These are phyloP conservation scores for Zymoseptoria tritici DNA, from an alignment of 2,329 filamentous ascomycete genomes.

Conservation along the genomic window DNA sequence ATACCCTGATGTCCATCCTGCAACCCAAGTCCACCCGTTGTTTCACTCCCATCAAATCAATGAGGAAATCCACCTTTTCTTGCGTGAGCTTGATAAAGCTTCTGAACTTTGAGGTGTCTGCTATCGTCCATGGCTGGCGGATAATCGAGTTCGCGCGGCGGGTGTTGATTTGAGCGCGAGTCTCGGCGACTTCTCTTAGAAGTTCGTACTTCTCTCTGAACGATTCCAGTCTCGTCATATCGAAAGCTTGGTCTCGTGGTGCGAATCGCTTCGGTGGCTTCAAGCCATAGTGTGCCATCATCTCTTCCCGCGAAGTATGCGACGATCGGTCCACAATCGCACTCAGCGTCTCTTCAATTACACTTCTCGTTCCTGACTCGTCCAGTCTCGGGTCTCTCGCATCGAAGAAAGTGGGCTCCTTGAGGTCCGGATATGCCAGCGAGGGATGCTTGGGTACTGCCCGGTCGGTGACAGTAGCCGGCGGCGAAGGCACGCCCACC, in stretches of 20 bases:
- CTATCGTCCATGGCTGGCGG: constrained; percentile 35
- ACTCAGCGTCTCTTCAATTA: constrained; percentile 35
- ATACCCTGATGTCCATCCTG: constrained; percentile 38
- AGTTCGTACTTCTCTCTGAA: constrained; percentile 40
- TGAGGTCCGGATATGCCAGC: constrained; percentile 38
- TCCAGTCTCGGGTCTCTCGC: constrained; percentile 37
- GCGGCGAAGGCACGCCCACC: constrained; percentile 39
- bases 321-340: constrained; percentile 40
- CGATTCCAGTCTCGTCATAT: constrained; percentile 37
- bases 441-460: constrained; percentile 40
- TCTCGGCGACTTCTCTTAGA: constrained; percentile 33
- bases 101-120: constrained; percentile 35
- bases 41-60: constrained; percentile 37
- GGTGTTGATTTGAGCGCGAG: constrained; percentile 27
- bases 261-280: constrained; percentile 37
- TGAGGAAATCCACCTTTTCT: constrained; percentile 38
- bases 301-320: constrained; percentile 33
- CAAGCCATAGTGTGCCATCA: constrained; percentile 41
- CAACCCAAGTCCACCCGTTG: constrained; percentile 39
- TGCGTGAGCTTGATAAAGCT: constrained; percentile 35
- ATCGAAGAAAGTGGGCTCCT: constrained; percentile 39
- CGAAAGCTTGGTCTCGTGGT: constrained; percentile 34
- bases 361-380: constrained; percentile 31
- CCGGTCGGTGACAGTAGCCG: constrained; percentile 35
- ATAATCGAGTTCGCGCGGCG: constrained; percentile 25